Evolutionary conservation across 73 alveolate genomes (phyloP), one percentile per base, ranked within the genome.

Genomic region (Uronychia setigera): DNA sequence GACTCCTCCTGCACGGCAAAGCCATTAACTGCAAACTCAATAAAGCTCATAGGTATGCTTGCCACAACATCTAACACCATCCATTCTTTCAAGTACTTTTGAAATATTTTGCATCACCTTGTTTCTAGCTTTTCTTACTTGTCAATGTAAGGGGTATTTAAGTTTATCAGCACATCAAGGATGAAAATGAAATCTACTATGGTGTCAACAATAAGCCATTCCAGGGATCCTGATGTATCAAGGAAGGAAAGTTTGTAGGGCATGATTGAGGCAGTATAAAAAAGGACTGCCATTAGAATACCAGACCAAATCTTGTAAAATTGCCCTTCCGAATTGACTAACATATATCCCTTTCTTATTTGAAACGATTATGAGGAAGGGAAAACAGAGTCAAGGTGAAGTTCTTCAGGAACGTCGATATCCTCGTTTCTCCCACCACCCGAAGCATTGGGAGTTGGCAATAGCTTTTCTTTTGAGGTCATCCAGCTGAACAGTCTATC

Each of bases 1-100:
- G 67, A 46, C 26, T 74, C 26, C 14, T n/a, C 19, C 29, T 74
- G 81, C 81, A n/a, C 81, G 81, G 29, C 29, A n/a, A 77, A 77
- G 76, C 35, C 76, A 77, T 29, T 28, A 13, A 46, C 19, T 46
- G 67, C 67, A 46, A 46, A 46, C 67, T 46, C 67, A 11, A 46
- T 46, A 19, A 46, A 46, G 19, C 67, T 46, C 67, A 46, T 46
- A 11, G 67, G 67, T 11, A 46, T 46, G 67, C n/a, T 11, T 5
- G 67, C 67, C 19, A 46, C 19, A 5, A 46, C 19, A 19, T 46
- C 67, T 19, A 46, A 46, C n/a, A 46, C 19, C 67, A 46, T 46
- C 67, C 67, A 46, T 46, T 46, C 67, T 19, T 46, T 46, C n/a
- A 46, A 19, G 19, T 46, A 46, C 19, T 46, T 46, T 46, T 46